Conservation (phyloP, 129 eudicot species). For the Lactuca sativa region DNA sequence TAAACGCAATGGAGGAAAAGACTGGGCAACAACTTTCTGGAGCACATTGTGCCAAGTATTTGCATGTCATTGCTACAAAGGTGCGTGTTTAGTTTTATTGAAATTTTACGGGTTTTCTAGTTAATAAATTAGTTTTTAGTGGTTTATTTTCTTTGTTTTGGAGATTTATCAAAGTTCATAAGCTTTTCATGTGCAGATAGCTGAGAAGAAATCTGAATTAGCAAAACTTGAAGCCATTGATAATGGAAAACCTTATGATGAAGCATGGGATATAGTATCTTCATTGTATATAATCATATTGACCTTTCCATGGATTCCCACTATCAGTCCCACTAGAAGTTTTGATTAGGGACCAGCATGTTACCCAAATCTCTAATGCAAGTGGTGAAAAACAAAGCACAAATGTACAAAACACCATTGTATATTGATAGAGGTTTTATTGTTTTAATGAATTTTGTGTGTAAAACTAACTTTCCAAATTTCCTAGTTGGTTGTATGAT, state of each 20-base stretch:
- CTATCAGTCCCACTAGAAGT: no score
- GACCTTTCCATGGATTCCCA: no score
- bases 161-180: neutral
- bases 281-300: neutral
- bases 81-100: constrained; percentile 19
- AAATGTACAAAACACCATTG: no score
- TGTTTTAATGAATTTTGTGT: no score
- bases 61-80: constrained; percentile 98
- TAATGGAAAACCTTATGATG: constrained; percentile 87
- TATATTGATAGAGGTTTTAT: no score
- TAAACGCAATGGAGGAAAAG: constrained; percentile 67
- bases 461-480: no score
- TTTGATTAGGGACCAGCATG: no score
- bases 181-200: constrained; percentile 45
- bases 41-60: constrained; percentile 88
- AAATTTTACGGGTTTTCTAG: neutral
- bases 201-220: constrained; percentile 61
- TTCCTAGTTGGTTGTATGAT: no score
- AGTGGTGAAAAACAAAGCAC: no score
- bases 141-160: neutral
- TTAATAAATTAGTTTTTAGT: neutral
- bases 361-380: no score
- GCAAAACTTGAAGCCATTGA: constrained; percentile 84
- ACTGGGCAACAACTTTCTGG: constrained; percentile 92
- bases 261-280: constrained; percentile 95